phyloP scores from a whole-genome alignment of 371 early-diverging fungal genomes.

The Actinomortierella wolfii region DNA sequence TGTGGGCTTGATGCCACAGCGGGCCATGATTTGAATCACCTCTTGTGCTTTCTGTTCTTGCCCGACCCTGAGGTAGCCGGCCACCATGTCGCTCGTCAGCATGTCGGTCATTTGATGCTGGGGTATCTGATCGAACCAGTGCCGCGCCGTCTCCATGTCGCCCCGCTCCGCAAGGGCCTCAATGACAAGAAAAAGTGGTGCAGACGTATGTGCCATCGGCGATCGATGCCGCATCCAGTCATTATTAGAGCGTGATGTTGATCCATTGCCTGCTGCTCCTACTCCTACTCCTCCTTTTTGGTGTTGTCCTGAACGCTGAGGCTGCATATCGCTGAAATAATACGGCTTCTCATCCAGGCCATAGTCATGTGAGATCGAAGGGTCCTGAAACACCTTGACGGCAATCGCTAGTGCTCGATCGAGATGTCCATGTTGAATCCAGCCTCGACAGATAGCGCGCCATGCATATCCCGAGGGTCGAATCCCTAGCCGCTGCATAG shows the following conservation, averaged over 20 bases:
- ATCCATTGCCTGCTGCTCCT: neutral
- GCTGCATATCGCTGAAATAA: slow-evolving; percentile 24
- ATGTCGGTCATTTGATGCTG: slow-evolving; percentile 29
- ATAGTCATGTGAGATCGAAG: slow-evolving; percentile 30
- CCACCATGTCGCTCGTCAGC: slow-evolving; percentile 39
- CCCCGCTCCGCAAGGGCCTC: slow-evolving; percentile 34
- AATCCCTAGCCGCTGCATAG: slow-evolving; percentile 34
- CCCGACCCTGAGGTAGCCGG: slow-evolving; percentile 22
- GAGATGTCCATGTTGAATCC: slow-evolving; percentile 37
- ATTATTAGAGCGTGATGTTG: slow-evolving; percentile 3
- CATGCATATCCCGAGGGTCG: slow-evolving; percentile 40
- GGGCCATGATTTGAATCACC: slow-evolving; percentile 42
- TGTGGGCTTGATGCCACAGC: slow-evolving; percentile 35
- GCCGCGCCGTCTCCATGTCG: slow-evolving; percentile 36
- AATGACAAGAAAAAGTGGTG: slow-evolving; percentile 30
- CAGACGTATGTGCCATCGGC: slow-evolving; percentile 34
- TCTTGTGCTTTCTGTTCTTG: slow-evolving; percentile 36
- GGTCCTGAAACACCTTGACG: slow-evolving; percentile 26
- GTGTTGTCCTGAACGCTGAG: too few relatives aligned
- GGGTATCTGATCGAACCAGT: slow-evolving; percentile 39
- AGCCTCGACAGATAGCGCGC: slow-evolving; percentile 39
- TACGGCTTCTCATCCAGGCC: slow-evolving; percentile 23
- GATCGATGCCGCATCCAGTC: slow-evolving; percentile 16
- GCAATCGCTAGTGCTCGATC: slow-evolving; percentile 36
- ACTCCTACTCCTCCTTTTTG: too few relatives aligned